phyloP scores from a whole-genome alignment of 139 green algal species.

The Chara braunii region DNA sequence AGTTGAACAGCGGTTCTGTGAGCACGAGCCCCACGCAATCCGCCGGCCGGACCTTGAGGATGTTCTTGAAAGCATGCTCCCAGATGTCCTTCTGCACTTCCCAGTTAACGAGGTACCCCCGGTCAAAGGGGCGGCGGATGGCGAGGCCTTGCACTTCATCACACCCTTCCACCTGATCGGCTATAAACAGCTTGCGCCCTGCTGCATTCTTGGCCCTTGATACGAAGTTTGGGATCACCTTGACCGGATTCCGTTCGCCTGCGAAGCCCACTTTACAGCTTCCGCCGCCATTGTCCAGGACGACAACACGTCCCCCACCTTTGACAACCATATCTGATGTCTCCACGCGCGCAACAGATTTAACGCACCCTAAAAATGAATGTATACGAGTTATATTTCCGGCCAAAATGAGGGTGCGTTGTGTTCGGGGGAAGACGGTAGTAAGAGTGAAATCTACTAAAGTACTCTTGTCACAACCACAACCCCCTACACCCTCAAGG shows the following conservation, averaged over 20 bases:
- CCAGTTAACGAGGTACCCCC: constrained; percentile 39
- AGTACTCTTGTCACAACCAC: no score
- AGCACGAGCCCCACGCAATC: constrained; percentile 2
- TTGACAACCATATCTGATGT: not conserved
- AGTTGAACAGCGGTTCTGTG: constrained; percentile 36
- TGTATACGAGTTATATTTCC: no score
- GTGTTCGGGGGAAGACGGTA: no score
- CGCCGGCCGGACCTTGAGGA: constrained; percentile 13
- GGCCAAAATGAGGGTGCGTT: no score
- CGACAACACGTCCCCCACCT: constrained; percentile 22
- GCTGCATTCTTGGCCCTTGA: constrained; percentile 1
- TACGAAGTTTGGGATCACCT: constrained; percentile 28
- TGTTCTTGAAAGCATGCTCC: constrained; percentile 12
- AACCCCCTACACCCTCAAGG: no score
- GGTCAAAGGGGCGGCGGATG: constrained; percentile 26
- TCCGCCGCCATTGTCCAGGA: constrained; percentile 35
- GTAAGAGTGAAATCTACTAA: no score
- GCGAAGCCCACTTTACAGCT: constrained; percentile 21
- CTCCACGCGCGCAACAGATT: no score
- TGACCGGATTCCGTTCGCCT: constrained; percentile 7
- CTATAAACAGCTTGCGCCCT: not conserved
- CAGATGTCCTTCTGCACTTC: constrained; percentile 30
- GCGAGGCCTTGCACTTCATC: constrained; percentile 22
- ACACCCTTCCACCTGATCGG: constrained; percentile 22
- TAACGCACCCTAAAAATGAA: no score